Percentiles rank a stretch among this genome's conserved stretches.
Evolutionary conservation across 345 rosid genomes (phyloP).

Genomic region (Clarkia xantiana): DNA sequence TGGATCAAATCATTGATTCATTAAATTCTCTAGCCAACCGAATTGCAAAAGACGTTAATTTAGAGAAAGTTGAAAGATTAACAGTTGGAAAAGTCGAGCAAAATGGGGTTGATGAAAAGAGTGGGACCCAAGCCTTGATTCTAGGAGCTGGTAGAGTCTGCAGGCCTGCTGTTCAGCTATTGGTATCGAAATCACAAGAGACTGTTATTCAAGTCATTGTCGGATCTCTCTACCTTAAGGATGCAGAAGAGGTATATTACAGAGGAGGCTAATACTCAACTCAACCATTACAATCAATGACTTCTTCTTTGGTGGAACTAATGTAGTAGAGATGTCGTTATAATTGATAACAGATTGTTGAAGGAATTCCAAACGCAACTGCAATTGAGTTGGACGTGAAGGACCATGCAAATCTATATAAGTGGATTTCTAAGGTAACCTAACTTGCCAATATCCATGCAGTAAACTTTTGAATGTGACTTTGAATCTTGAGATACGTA

Average conservation of each 20-base stretch:
- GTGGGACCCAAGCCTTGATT: slow-evolving; percentile 45
- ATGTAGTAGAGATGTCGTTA: no score
- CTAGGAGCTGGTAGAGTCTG: slow-evolving; percentile 94
- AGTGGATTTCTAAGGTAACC: slow-evolving; percentile 61
- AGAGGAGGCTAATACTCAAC: no score
- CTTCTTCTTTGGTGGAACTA: neutral
- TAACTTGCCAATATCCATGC: no score
- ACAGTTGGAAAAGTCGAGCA: slow-evolving; percentile 43
- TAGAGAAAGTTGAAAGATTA: slow-evolving; percentile 30
- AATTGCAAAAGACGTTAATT: slow-evolving; percentile 22
- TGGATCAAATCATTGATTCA: slow-evolving; percentile 81
- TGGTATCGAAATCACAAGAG: slow-evolving; percentile 48
- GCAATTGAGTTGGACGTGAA: slow-evolving; percentile 67
- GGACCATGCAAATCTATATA: slow-evolving; percentile 49
- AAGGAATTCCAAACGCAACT: slow-evolving; percentile 60
- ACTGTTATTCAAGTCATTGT: slow-evolving; percentile 51
- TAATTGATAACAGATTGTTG: slow-evolving; percentile 29
- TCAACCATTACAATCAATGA: neutral
- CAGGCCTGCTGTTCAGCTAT: slow-evolving; percentile 63
- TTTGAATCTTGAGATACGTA: neutral
- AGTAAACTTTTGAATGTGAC: neutral
- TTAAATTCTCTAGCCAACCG: slow-evolving; percentile 65
- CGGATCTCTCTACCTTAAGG: slow-evolving; percentile 76
- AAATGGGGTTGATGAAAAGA: slow-evolving; percentile 16
- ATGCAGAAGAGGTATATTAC: slow-evolving; percentile 71